Conservation (phyloP, 2,329 filamentous ascomycete species). For the Cyanodermella asteris region DNA sequence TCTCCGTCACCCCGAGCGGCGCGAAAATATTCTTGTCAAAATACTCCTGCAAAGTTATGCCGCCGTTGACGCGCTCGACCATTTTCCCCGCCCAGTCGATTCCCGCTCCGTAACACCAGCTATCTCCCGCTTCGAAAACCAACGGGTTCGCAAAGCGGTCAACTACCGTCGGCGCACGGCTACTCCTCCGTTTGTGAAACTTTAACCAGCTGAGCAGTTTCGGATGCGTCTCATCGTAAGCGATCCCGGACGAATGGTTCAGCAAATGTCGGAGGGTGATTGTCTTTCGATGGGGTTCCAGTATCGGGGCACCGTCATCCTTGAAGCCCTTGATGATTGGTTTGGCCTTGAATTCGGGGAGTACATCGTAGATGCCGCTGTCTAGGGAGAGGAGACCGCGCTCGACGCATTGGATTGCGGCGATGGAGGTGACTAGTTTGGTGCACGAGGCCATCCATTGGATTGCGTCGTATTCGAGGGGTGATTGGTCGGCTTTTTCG, state of each 20-base stretch:
- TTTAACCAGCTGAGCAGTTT: constrained; percentile 2
- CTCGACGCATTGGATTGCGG: constrained; percentile 5
- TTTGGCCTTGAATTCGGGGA: constrained; percentile 1
- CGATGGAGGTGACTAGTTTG: constrained; percentile 4
- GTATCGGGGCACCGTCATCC: constrained; percentile 1
- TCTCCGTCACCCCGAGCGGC: constrained; percentile 2
- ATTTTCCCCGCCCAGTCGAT: constrained; percentile 9
- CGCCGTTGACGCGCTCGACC: constrained; percentile 7
- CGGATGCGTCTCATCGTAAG: constrained; percentile 3
- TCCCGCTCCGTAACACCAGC: constrained; percentile 2
- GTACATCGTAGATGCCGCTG: neutral
- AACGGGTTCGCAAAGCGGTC: constrained; percentile 1
- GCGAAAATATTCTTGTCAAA: constrained; percentile 3
- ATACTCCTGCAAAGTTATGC: constrained; percentile 3
- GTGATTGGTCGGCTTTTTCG: constrained; percentile 1
- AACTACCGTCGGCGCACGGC: neutral
- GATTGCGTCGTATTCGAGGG: neutral
- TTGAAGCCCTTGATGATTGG: constrained; percentile 4
- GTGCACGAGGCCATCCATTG: constrained; percentile 2
- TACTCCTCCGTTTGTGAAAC: neutral
- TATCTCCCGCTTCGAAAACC: constrained; percentile 4
- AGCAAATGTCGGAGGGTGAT: constrained; percentile 4
- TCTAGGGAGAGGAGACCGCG: constrained; percentile 1
- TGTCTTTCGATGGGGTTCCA: neutral
- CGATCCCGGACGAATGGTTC: constrained; percentile 7